Evolutionary conservation across 768 basidiomycete species (phyloP), one percentile per base, ranked within the genome.

Genomic region (Macrolepiota albuminosa): DNA sequence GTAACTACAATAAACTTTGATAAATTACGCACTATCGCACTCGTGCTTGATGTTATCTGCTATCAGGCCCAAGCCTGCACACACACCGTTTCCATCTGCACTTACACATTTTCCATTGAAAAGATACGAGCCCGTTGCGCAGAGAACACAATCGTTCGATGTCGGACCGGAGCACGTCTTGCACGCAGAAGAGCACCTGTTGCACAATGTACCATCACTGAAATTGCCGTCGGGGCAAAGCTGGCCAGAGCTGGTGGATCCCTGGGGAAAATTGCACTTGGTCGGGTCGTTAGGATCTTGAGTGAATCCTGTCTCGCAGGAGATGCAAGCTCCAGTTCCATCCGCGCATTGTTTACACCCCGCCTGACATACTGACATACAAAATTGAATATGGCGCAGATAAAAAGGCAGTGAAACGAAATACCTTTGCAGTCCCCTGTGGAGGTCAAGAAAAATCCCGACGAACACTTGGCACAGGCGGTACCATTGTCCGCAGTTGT

Each of bases 21-120:
- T 57, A 49, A 39, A 18, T 55, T 42, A 79, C 88, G 71, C 67
- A 93, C 92, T 82, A 67, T 95, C 91, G 68, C 93, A 95, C 65
- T 86, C 84, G n/a, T 81, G 75, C 73, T 93, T 95, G 69, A 81
- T 80, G 65, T 91, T 92, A 64, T 96, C 89, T 24, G 85, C 91
- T 39, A 95, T 82, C 62, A 90, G 75, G 49, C 77, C 82, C 10
- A 89, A 80, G 7, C 85, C 85, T 48, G 81, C 75, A 73, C 94
- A 96, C 9, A 91, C 83, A 3, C 94, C 94, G 61, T 82, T 78
- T 16, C 72, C 72, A 67, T 86, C 81, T 36, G 86, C 77, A 50
- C 78, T 71, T 18, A 93, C 89, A 68, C 94, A 95, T 48, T 69
- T 77, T 0, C 91, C 89, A 53, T 88, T 85, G 58, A 90, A 78